Evolutionary conservation across 2,329 filamentous ascomycete genomes (phyloP), one percentile per base, ranked within the genome.

Genomic region (Calonectria pseudoreteaudii): DNA sequence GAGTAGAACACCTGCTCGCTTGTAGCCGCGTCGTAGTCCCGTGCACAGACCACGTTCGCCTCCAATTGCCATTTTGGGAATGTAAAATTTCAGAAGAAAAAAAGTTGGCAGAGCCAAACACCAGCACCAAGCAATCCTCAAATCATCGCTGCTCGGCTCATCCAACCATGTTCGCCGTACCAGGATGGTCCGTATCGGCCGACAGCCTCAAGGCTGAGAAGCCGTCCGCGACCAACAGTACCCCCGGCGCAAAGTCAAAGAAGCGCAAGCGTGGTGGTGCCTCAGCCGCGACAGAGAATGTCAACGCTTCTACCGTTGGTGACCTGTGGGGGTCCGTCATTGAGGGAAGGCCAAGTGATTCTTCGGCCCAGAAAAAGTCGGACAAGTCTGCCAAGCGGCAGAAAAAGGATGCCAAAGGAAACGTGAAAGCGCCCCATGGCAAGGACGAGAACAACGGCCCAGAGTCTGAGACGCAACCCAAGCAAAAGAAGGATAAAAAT

Each of bases 171-270:
- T 98, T 98, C 84, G 93, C 95, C 13, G 96, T 98, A 36, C 94
- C 94, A 81, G 97, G 97, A 79, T 98, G 96, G 96, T 95, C 95
- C 49, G 89, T 98, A 44, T 91, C 94, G 70, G 90, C 93, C 75
- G 91, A 92, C 77, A 87, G 87, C 67, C 90, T 97, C 76, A 95
- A 95, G 85, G 85, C 91, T 36, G 95, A 98, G 85, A 90, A 87
- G 74, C 73, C 77, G 14, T 74, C 83, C 65, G 77, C 83, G 11
- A 81, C 80, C 60, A 79, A 80, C 38, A 83, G 81, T 30, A 78
- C 81, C 28, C 80, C 85, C 3, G 81, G 86, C 73, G 82, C 86
- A 78, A 91, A 88, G 80, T 87, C 88, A 77, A 92, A 89, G 82
- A 91, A 92, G 85, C 89, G 91, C 76, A 92, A 92, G 86, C 87